Conservation (phyloP, 2,329 filamentous ascomycete genomes). For the Colletotrichum viniferum region DNA sequence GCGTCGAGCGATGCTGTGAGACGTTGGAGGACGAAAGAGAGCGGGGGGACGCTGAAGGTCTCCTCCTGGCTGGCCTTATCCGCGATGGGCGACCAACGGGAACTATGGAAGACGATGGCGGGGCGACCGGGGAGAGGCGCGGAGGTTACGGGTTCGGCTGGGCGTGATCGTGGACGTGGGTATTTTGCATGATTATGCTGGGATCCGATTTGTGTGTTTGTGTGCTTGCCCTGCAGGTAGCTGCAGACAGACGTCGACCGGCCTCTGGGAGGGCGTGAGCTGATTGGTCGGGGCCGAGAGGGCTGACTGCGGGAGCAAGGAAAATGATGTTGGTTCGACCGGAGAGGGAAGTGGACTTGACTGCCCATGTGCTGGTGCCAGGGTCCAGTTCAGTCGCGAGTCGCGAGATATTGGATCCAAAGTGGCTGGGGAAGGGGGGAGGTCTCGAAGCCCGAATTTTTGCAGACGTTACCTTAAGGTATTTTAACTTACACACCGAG, state of each 20-base stretch:
- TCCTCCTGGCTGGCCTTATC: background rate
- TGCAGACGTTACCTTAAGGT: background rate
- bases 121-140: background rate
- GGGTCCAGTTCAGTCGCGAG: background rate
- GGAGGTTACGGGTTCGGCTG: background rate
- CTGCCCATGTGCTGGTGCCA: background rate
- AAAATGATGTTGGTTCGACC: background rate
- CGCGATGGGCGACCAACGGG: background rate
- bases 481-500: background rate
- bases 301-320: background rate
- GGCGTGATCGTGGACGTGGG: background rate
- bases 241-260: background rate
- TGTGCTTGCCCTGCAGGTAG: conserved; percentile 9
- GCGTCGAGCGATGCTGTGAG: background rate
- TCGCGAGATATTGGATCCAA: background rate
- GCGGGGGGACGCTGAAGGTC: background rate
- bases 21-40: background rate
- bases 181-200: background rate
- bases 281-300: conserved; percentile 4
- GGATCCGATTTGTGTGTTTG: conserved; percentile 5
- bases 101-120: background rate
- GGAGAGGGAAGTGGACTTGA: background rate
- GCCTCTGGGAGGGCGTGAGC: background rate
- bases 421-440: background rate
- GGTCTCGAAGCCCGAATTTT: background rate